Evolutionary conservation across 1,284 basidiomycete species (phyloP), one percentile per base, ranked within the genome.

Genomic region (Golubevia sp.): DNA sequence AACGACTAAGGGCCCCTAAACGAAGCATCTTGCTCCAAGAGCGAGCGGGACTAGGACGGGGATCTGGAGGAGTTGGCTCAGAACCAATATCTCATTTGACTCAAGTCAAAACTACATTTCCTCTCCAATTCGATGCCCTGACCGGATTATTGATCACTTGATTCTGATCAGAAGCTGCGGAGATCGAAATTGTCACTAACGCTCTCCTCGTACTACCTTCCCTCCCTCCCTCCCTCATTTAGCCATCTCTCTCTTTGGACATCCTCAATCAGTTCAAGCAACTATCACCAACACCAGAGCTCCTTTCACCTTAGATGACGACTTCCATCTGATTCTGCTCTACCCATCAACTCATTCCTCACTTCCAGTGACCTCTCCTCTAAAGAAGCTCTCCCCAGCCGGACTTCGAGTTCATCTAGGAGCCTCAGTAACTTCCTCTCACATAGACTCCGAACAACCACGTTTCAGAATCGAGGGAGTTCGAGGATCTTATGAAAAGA

Each of bases 381-480:
- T 70, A 26, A 65, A 63, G 13, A 56, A 44, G n/a, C 60, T 62
- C 4, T 73, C 71, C 0, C 58, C 77, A 0, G 70, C 70, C 18
- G 78, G 77, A 1, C 65, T 80, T 13, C 62, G 74, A 2, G 71
- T 75, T 3, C 53, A 61, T 1, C 63, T 82, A 0, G 76, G 78
- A 2, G 71, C 79, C 6, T 75, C 74, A 6, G 76, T 74, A 49
- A 66, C 81, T 13, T 72, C 74, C 0, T 64, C 76, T n/a, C 75
- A 79, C 56, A 60, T 72, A 6, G 70, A 77, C 26, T 68, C 70
- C 24, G 75, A 79, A 55, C 78, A 81, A 62, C 69, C 68, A 2
- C 59, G 79, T 2, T 82, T 76, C 63, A 56, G 73, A 1, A 67
- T 82, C 11, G 71, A 79, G 58, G 79, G 77, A 23, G 74, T 70